Evolutionary conservation across 2,329 filamentous ascomycete genomes (phyloP), one percentile per base, ranked within the genome.

Genomic region (Trichoderma gracile): DNA sequence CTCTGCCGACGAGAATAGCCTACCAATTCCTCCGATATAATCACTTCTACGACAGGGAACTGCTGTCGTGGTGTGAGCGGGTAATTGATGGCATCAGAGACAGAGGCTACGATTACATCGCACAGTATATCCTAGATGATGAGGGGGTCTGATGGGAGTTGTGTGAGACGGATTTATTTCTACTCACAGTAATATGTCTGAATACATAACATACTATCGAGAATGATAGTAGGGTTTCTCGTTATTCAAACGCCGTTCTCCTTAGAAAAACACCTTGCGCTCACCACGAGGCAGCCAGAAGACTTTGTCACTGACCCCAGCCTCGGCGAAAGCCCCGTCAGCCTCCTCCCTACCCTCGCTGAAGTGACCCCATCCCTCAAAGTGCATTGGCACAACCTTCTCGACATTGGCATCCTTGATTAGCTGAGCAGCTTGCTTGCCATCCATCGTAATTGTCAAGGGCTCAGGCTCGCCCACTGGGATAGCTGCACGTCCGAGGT

Each of bases 301-400:
- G 0, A 79, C 71, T 43, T 75, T 72, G 3, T 77, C 73, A 8
- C 25, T 49, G 6, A 80, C 66, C 0, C 76, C 77, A 38, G 76
- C 76, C 17, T 69, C 68, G 56, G 72, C 68, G 21, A 82, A 76
- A 5, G 66, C 73, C 50, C 69, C 47, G 0, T 33, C 46, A 14
- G 72, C 72, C 14, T 33, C 45, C 4, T 71, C 66, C 4, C 71
- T 70, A 42, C 69, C 68, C 67, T 82, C 73, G 1, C 73, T 74
- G 59, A 81, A 81, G 67, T 82, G 80, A 0, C 67, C 69, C 80
- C 80, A 83, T 1, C 73, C 73, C 55, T 82, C 79, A 61, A 73
- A 82, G 64, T 83, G 80, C 76, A 84, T 78, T 0, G 79, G 80
- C 2, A 82, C 74, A 12, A 82, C 65, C 2, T 76, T 62, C 52